phyloP scores from a whole-genome alignment of 345 rosid genomes.

The Euphorbia tirucalli region DNA sequence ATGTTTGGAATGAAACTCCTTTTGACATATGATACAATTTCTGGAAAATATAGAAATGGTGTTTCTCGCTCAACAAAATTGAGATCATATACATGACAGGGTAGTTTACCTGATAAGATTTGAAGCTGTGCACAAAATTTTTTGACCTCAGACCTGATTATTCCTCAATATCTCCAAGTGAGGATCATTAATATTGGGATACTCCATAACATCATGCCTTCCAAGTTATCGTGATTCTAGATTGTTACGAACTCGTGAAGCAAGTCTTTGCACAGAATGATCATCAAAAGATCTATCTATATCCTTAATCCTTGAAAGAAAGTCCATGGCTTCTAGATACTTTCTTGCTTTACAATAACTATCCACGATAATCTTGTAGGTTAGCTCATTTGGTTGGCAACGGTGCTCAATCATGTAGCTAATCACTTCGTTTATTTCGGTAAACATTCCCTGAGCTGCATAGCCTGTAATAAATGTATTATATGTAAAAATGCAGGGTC shows the following conservation, averaged over 20 bases:
- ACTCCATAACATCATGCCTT: conserved; percentile 33
- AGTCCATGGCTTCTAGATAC: conserved; percentile 75
- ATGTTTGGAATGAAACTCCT: conserved; percentile 3
- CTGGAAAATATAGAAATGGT: not conserved
- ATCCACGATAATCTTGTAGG: conserved; percentile 82
- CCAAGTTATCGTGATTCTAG: conserved; percentile 14
- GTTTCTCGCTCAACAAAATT: not conserved
- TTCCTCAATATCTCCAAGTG: not conserved
- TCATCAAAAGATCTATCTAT: conserved; percentile 53
- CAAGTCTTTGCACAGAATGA: conserved; percentile 49
- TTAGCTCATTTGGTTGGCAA: conserved; percentile 74
- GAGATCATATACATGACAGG: not conserved
- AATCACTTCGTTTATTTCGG: conserved; percentile 64
- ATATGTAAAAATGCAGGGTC: conserved; percentile 83
- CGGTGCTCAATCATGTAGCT: conserved; percentile 62
- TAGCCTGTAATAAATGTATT: conserved; percentile 77
- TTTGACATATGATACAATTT: not conserved
- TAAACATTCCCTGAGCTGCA: conserved; percentile 59
- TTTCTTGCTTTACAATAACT: conserved; percentile 69
- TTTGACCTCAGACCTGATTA: not conserved
- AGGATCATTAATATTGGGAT: not conserved
- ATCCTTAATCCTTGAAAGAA: conserved; percentile 59
- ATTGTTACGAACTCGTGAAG: conserved; percentile 53
- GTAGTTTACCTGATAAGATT: not conserved
- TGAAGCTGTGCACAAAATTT: not conserved